Percentiles rank a stretch among this genome's conserved stretches.
Evolutionary conservation across 2,329 filamentous ascomycete genomes (phyloP).

Genomic region (Colletotrichum camelliae): DNA sequence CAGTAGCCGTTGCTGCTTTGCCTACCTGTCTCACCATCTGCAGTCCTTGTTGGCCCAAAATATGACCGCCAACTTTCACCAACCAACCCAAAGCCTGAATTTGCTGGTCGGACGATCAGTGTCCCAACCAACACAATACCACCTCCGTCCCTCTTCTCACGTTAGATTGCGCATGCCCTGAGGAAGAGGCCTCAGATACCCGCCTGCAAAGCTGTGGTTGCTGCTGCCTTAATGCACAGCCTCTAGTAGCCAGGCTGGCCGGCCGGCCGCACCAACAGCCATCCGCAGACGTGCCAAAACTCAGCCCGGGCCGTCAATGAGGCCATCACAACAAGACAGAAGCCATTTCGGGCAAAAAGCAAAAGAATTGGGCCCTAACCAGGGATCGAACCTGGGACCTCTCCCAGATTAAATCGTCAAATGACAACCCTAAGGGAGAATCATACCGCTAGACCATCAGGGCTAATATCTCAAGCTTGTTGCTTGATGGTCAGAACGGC

Average conservation of each 20-base stretch:
- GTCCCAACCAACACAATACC: neutral
- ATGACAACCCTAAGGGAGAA: slow-evolving; percentile 19
- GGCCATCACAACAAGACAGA: neutral
- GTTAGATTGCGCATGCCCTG: neutral
- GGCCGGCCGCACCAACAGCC: neutral
- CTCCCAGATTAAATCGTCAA: neutral
- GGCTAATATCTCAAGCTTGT: neutral
- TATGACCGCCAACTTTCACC: neutral
- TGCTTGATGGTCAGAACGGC: accelerated
- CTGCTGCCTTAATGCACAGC: neutral
- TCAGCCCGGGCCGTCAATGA: neutral
- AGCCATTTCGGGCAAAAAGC: neutral
- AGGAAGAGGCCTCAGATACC: neutral
- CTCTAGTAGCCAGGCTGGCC: neutral
- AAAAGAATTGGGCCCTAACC: slow-evolving; percentile 14
- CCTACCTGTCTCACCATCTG: neutral
- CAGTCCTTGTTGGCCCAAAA: neutral
- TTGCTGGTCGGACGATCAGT: neutral
- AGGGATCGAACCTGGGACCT: slow-evolving; percentile 22
- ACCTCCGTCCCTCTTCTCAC: neutral
- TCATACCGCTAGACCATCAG: slow-evolving; percentile 24
- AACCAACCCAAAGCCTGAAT: neutral
- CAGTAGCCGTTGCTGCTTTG: neutral
- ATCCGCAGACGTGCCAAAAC: neutral
- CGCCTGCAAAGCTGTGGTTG: neutral